Conservation (phyloP, 2,329 filamentous ascomycete genomes). For the Fonsecaea pugnacius region DNA sequence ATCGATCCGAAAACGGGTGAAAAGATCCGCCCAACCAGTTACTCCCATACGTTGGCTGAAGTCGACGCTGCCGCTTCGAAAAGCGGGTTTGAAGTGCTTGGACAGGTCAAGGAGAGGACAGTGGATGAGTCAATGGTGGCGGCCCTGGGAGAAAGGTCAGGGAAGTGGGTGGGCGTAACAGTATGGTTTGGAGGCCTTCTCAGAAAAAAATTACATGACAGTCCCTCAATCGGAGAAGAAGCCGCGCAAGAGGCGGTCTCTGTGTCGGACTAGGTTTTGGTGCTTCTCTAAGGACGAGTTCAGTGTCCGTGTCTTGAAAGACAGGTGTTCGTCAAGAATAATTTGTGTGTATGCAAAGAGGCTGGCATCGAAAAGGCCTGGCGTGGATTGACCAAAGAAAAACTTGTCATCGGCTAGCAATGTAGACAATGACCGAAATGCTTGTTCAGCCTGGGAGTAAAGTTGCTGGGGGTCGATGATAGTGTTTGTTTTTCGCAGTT, state of each 20-base stretch:
- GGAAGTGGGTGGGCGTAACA: conserved; percentile 62
- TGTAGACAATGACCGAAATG: conserved; percentile 65
- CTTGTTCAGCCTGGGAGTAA: conserved; percentile 64
- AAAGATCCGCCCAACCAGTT: conserved; percentile 66
- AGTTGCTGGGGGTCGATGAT: conserved; percentile 62
- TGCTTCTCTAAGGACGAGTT: conserved; percentile 63
- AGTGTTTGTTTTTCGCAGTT: conserved; percentile 67
- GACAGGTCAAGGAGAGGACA: conserved; percentile 49
- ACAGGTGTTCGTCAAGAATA: conserved; percentile 67
- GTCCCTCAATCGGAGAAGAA: conserved; percentile 28
- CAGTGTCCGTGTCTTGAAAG: conserved; percentile 62
- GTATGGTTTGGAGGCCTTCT: conserved; percentile 61
- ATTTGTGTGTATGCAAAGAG: conserved; percentile 90
- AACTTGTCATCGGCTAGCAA: conserved; percentile 63
- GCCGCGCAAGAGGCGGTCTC: conserved; percentile 58
- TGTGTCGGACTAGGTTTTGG: conserved; percentile 68
- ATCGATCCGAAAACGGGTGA: conserved; percentile 56
- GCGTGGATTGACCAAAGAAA: conserved; percentile 63
- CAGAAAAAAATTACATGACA: conserved; percentile 39
- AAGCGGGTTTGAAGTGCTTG: conserved; percentile 53
- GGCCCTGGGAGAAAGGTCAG: conserved; percentile 62
- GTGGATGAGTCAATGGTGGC: conserved; percentile 62
- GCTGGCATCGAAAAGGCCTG: conserved; percentile 81
- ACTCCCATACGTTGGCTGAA: conserved; percentile 59
- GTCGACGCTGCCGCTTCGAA: conserved; percentile 55